Evolutionary conservation across 495 filamentous ascomycete genomes (phyloP).

Genomic region (Glarea lozoyensis): DNA sequence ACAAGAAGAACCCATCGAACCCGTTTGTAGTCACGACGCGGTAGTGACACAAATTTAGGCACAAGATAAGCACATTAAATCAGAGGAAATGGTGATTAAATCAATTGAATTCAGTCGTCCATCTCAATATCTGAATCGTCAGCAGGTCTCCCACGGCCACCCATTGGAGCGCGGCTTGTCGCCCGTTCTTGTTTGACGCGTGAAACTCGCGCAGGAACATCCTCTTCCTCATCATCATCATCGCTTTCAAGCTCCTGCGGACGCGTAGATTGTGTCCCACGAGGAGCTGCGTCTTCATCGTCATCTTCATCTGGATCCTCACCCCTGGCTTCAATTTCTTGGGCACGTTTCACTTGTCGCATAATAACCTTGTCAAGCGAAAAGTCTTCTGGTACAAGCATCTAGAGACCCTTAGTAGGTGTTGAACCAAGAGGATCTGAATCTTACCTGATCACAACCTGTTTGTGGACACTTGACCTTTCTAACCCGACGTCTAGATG

Average conservation of each 20-base stretch:
- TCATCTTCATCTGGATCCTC: constrained; percentile 23
- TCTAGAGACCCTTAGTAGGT: constrained; percentile 12
- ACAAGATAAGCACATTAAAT: too few species aligned
- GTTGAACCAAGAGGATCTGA: constrained; percentile 2
- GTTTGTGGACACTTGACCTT: constrained; percentile 30
- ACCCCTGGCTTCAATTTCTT: constrained; percentile 24
- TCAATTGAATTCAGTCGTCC: too few species aligned
- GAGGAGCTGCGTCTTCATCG: too few species aligned
- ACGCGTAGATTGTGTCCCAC: neutral
- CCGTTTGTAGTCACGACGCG: too few species aligned
- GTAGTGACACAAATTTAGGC: too few species aligned
- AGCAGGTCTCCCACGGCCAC: too few species aligned
- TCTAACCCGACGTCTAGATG: neutral
- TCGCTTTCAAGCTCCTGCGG: constrained; percentile 21
- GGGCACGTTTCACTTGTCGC: constrained; percentile 28
- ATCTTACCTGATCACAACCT: constrained; percentile 27
- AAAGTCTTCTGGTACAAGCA: constrained; percentile 28
- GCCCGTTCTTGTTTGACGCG: too few species aligned
- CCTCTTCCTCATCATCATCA: constrained; percentile 5
- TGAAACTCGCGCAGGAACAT: too few species aligned
- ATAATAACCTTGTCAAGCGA: constrained; percentile 26
- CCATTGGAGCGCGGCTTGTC: too few species aligned
- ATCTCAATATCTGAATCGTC: too few species aligned
- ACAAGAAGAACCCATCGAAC: too few species aligned
- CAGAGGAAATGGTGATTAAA: too few species aligned